Percentiles rank a stretch among this genome's conserved stretches.
These are phyloP conservation scores for Alternaria gansuensis DNA, from an alignment of 2,329 filamentous ascomycete species.

Conservation along the genomic window DNA sequence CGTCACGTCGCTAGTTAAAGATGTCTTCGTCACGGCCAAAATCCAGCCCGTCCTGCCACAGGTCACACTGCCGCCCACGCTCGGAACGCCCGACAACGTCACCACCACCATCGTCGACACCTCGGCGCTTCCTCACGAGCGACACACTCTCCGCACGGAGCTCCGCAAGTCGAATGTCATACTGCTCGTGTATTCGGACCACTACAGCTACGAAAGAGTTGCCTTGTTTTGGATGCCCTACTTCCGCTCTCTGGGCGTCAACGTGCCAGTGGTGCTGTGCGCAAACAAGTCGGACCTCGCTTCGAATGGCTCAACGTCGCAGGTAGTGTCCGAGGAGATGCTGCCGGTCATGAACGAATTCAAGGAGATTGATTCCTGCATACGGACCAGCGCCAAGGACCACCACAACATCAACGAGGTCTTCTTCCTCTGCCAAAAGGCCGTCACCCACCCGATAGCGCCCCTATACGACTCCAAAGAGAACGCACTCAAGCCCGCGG, in stretches of 20 bases:
- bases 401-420: slow-evolving; percentile 93
- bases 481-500: slow-evolving; percentile 81
- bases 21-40: slow-evolving; percentile 93
- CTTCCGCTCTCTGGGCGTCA: slow-evolving; percentile 96
- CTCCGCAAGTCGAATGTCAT: slow-evolving; percentile 98
- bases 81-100: slow-evolving; percentile 94
- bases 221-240: slow-evolving; percentile 99
- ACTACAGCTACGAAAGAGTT: slow-evolving; percentile 98
- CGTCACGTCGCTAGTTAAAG: slow-evolving; percentile 95
- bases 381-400: slow-evolving; percentile 89
- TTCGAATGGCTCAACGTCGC: slow-evolving; percentile 75
- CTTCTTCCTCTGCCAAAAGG: slow-evolving; percentile 98
- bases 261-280: slow-evolving; percentile 94
- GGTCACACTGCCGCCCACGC: slow-evolving; percentile 91
- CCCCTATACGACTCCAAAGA: slow-evolving; percentile 98
- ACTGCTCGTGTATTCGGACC: slow-evolving; percentile 93
- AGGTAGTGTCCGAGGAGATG: slow-evolving; percentile 97
- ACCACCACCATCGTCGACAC: slow-evolving; percentile 98
- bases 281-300: slow-evolving; percentile 96
- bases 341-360: slow-evolving; percentile 98
- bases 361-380: slow-evolving; percentile 98
- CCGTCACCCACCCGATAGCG: slow-evolving; percentile 95
- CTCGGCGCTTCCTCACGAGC: slow-evolving; percentile 91
- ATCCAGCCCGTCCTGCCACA: slow-evolving; percentile 94
- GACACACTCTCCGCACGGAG: slow-evolving; percentile 88